Evolutionary conservation across 108 stramenopile genomes (phyloP), one percentile per base, ranked within the genome.

Genomic region (Pseudonitzschia delicatissima): DNA sequence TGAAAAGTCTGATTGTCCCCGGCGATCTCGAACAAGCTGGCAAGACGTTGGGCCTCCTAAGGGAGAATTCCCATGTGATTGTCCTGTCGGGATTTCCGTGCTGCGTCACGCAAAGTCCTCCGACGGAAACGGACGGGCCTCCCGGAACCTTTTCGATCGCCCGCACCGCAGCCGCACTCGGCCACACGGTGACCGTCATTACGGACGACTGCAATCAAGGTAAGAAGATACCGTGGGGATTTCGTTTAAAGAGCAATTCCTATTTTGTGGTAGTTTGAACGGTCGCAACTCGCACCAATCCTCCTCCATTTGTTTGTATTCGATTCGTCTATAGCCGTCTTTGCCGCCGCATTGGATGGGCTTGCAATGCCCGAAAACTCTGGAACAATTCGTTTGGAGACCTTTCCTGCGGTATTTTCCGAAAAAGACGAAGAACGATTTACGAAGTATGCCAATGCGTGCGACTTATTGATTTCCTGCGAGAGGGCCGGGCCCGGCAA

Each of bases 111-210:
- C 44, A 81, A 8, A 60, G 36, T 31, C 89, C 89, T 3, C 93
- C 93, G 0, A 88, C 90, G 9, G 93, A 94, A 66, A 94, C 93
- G 25, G 93, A 94, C 60, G 93, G 93, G 55, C 93, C 90, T 9
- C 81, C 82, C 3, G 93, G 90, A 45, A 78, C 93, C 4, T 69
- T 78, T 39, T 77, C 87, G 13, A 75, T 94, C 29, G 83, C 84
- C 2, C 60, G 67, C 0, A 65, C 86, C 17, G 77, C 76, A 2
- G 57, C 88, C 0, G 77, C 65, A 0, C 44, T 91, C 44, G 88
- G 90, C 2, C 77, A 88, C 57, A 23, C 37, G 12, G 85, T 74
- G 39, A 71, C 64, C 13, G 57, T 94, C 9, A 76, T 87, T 23
- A 90, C 86, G 7, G 90, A 94, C 31, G 67, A 86, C 35, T 87